phyloP scores from a whole-genome alignment of 345 rosid species.

The Orychophragmus violaceus region DNA sequence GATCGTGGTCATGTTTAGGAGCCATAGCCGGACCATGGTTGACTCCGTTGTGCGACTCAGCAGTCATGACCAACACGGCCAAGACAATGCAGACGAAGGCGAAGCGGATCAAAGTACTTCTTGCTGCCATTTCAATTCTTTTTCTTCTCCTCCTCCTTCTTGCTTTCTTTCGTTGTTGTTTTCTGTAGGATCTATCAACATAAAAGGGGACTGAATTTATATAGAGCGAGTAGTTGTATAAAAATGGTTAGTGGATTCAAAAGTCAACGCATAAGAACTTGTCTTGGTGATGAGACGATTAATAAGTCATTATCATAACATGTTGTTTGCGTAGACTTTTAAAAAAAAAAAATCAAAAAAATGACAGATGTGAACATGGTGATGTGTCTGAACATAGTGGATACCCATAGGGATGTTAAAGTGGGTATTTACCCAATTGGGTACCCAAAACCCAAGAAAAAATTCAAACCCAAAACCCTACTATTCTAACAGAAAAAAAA shows the following conservation, averaged over 20 bases:
- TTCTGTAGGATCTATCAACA: slow-evolving; percentile 8
- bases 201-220: slow-evolving; percentile 12
- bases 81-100: slow-evolving; percentile 30
- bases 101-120: slow-evolving; percentile 21
- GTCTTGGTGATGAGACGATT: background rate
- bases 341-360: background rate
- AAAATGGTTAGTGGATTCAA: background rate
- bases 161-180: background rate
- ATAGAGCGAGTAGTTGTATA: background rate
- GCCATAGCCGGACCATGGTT: background rate
- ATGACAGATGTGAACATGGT: slow-evolving; percentile 4
- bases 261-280: slow-evolving; percentile 18
- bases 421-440: too few relatives aligned
- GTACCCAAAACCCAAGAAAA: too few relatives aligned
- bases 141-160: too few relatives aligned
- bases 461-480: too few relatives aligned
- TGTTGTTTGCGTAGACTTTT: background rate
- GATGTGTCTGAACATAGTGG: slow-evolving; percentile 13
- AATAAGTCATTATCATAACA: slow-evolving; percentile 6
- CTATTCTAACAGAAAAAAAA: too few relatives aligned
- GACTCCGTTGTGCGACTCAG: background rate
- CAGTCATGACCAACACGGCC: slow-evolving; percentile 27
- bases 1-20: too few relatives aligned
- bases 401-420: too few relatives aligned
- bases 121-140: too few relatives aligned